Evolutionary conservation across 2,329 filamentous ascomycete genomes (phyloP), one percentile per base, ranked within the genome.

Genomic region (Colletotrichum godetiae): DNA sequence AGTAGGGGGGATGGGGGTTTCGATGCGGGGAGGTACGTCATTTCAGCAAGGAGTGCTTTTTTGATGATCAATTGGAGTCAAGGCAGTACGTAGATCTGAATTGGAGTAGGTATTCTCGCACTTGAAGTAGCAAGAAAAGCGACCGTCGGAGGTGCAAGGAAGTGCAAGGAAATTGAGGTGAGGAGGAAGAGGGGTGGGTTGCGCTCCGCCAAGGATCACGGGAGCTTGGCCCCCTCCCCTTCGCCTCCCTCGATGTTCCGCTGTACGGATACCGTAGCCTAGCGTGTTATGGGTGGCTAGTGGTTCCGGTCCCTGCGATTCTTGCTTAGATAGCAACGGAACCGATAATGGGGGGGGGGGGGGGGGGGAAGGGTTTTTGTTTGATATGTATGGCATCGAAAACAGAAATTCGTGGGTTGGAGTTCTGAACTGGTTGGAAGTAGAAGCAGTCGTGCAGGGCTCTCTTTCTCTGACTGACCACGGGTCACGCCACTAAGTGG

Each of bases 41-140:
- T 49, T n/a, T n/a, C 5, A 29, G 31, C 61, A 55, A 64, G 61
- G 61, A 31, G 42, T n/a, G 19, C 24, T 29, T 52, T 22, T 52
- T 29, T 29, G 61, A 13, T 64, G 61, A 64, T 64, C 61, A 19
- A n/a, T 55, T 55, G 46, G 61, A 46, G 31, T 64, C 49, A 22
- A 52, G 27, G 11, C 7, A 5, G n/a, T n/a, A 8, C 19, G n/a
- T n/a, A n/a, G 42, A 49, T 27, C 5, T n/a, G 19, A 49, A 19
- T 55, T 53, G 46, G 31, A 63, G 60, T 42, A 42, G 37, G 37
- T 42, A 42, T 19, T 42, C 37, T 19, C 3, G 6, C 5, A 52
- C 8, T 53, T 63, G 60, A 46, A 63, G 60, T 31, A 63, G 46
- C 27, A 27, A 63, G 27, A n/a, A n/a, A 53, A 53, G 29, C 3